Conservation (phyloP, 768 basidiomycete genomes). For the Lactarius deliciosus region DNA sequence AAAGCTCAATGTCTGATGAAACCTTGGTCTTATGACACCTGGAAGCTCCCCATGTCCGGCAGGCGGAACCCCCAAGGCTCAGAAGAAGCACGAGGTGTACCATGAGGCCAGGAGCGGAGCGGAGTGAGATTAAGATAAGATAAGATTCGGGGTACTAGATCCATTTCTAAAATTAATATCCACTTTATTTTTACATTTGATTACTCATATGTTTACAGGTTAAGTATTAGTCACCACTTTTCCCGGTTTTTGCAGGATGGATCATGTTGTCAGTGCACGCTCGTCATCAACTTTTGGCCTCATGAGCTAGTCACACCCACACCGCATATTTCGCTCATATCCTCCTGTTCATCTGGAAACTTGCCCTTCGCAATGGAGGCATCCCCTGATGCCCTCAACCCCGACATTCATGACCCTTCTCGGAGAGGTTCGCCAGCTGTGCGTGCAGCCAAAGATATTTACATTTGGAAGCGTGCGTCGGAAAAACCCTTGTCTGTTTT, state of each 20-base stretch:
- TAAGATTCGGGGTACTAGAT: background rate
- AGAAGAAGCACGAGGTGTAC: background rate
- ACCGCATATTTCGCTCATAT: background rate
- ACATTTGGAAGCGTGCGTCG: conserved; percentile 34
- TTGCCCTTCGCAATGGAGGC: conserved; percentile 28
- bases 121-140: conserved; percentile 7
- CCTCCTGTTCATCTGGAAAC: background rate
- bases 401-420: conserved; percentile 15
- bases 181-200: too few species aligned
- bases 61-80: background rate
- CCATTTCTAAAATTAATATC: too few species aligned
- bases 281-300: background rate
- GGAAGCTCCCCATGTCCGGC: background rate
- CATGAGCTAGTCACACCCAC: background rate
- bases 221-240: background rate
- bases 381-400: conserved; percentile 28
- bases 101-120: background rate
- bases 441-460: conserved; percentile 34
- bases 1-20: background rate
- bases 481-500: background rate
- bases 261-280: background rate
- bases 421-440: conserved; percentile 26
- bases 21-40: background rate
- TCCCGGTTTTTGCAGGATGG: background rate
- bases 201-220: too few species aligned